Evolutionary conservation across 371 early-diverging fungal genomes (phyloP), one percentile per base, ranked within the genome.

Genomic region (Capillidium heterosporum): DNA sequence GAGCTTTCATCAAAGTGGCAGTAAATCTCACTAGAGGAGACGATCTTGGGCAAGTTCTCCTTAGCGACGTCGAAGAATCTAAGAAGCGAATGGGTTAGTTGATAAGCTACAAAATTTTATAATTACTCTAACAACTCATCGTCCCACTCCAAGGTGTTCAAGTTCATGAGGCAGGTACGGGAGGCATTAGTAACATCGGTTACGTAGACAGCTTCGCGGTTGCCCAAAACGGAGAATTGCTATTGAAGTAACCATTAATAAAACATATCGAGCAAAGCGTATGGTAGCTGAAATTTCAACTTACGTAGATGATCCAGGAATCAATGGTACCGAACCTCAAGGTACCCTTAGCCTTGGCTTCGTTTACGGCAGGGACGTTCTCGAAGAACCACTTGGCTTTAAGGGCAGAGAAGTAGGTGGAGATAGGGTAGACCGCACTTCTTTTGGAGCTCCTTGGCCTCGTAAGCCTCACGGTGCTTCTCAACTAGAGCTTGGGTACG

Each of bases 111-210:
- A 2, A 32, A 42, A 32, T 26, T 32, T 49, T 49, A 56, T 40
- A 41, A 7, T 58, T 71, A 84, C 70, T 79, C 63, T 43, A 82
- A 72, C 39, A 83, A 70, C 60, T 82, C 73, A 4, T 78, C 69
- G 69, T 85, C 84, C 95, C 95, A 96, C 53, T 77, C 41, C 42
- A 87, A 64, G 15, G 80, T 82, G 31, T 80, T 64, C 50, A 96
- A 71, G 63, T 93, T 81, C 91, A 96, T 89, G 11, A 96, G 69
- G 87, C 90, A 85, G 7, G 94, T 95, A 43, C 96, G 76, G 59
- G 86, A 84, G 32, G 96, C 96, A 64, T 96, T 96, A 28, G 95
- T 88, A 4, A 93, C 91, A 67, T 96, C 96, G 0, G 94, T 95
- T 1, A 82, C 81, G 61, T 85, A 75, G 11, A 80, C 68, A 26